Conservation (phyloP, 2,329 filamentous ascomycete genomes). For the Alternaria ventricosa region DNA sequence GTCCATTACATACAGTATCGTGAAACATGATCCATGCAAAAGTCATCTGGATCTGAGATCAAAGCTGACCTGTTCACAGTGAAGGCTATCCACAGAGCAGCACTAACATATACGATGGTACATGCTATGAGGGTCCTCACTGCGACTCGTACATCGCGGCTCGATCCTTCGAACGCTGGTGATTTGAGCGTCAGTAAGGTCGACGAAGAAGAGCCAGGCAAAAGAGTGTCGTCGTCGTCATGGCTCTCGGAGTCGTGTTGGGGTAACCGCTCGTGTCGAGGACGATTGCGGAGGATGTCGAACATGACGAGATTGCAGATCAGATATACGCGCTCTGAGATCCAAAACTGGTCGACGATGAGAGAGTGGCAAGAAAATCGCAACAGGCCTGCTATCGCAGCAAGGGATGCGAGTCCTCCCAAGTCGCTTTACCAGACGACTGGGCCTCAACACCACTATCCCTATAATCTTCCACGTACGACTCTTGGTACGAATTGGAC, state of each 20-base stretch:
- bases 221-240: constrained; percentile 22
- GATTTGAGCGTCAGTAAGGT: constrained; percentile 4
- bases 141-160: constrained; percentile 12
- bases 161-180: constrained; percentile 1
- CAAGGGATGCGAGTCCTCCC: background rate
- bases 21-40: constrained; percentile 38
- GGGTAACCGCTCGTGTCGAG: constrained; percentile 12
- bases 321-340: background rate
- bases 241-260: constrained; percentile 16
- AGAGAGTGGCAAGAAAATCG: background rate
- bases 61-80: constrained; percentile 15
- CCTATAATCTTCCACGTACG: background rate
- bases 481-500: background rate
- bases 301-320: constrained; percentile 9
- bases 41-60: constrained; percentile 28
- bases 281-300: constrained; percentile 10
- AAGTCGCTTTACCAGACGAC: background rate
- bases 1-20: constrained; percentile 34
- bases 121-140: constrained; percentile 22
- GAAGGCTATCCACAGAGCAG: constrained; percentile 23
- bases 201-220: constrained; percentile 8
- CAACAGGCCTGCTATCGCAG: background rate
- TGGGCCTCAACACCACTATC: background rate
- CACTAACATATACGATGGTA: constrained; percentile 26
- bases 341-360: background rate